phyloP scores from a whole-genome alignment of 2,329 filamentous ascomycete species.

The Colletotrichum liriopes region DNA sequence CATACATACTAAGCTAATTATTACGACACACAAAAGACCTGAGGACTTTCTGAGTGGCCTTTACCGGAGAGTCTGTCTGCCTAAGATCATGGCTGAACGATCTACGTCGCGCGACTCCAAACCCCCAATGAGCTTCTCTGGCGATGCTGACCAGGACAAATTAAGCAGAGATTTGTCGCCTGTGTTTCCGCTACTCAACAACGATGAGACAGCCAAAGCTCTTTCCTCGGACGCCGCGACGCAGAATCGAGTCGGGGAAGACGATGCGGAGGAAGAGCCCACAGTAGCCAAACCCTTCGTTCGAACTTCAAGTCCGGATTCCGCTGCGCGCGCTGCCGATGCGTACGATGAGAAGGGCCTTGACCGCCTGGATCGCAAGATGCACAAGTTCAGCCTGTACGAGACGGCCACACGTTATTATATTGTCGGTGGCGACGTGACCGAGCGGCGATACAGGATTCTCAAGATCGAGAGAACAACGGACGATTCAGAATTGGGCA shows the following conservation, averaged over 20 bases:
- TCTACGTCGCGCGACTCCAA: neutral
- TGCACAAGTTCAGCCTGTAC: conserved; percentile 99
- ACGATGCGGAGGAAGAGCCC: conserved; percentile 72
- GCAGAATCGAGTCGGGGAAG: conserved; percentile 52
- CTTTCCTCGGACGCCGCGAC: conserved; percentile 46
- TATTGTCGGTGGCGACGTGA: conserved; percentile 92
- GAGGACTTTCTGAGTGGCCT: too few relatives aligned
- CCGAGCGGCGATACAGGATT: conserved; percentile 90
- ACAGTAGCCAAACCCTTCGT: conserved; percentile 72
- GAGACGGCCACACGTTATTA: conserved; percentile 96
- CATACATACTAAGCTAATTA: too few relatives aligned
- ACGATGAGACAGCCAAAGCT: conserved; percentile 52
- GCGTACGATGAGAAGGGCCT: conserved; percentile 52
- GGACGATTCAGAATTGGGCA: conserved; percentile 79
- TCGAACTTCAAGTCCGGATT: conserved; percentile 68
- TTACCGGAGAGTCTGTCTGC: neutral
- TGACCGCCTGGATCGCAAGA: conserved; percentile 69
- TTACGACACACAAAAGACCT: too few relatives aligned
- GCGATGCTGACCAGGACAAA: neutral
- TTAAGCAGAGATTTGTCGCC: conserved; percentile 39
- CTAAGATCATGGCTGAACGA: conserved; percentile 1
- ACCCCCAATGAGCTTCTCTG: neutral
- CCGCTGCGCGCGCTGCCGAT: conserved; percentile 51
- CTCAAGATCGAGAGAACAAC: conserved; percentile 95
- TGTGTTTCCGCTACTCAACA: conserved; percentile 55